These are phyloP conservation scores for Solanum corneliomulleri DNA, from an alignment of 257 asterid species.

Conservation along the genomic window DNA sequence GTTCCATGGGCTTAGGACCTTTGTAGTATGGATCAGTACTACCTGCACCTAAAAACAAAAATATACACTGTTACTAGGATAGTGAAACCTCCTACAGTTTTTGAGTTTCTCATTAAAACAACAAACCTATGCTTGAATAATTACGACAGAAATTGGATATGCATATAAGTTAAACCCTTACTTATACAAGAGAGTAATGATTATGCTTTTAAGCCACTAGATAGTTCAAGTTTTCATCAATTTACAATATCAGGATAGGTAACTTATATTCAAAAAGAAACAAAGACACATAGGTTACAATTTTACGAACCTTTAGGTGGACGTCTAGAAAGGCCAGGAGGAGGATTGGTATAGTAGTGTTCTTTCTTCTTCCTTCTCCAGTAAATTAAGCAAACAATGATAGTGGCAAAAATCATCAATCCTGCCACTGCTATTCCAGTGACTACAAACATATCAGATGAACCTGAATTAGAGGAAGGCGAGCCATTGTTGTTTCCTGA, in stretches of 20 bases:
- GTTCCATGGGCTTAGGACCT: conserved; percentile 14
- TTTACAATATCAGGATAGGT: not conserved
- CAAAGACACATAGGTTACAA: not conserved
- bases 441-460: not conserved
- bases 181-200: not conserved
- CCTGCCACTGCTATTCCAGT: conserved; percentile 18
- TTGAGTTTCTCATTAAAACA: not conserved
- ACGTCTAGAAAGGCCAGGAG: conserved; percentile 1
- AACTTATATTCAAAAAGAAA: not conserved
- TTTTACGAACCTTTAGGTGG: conserved; percentile 12
- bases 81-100: not conserved
- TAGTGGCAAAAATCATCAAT: conserved; percentile 6
- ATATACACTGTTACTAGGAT: not conserved
- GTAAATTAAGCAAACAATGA: conserved; percentile 12
- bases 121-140: not conserved
- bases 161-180: not conserved
- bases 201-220: not conserved
- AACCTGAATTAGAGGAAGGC: conserved; percentile 1
- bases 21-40: conserved; percentile 10
- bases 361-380: conserved; percentile 23
- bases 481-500: not conserved
- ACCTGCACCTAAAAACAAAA: not conserved
- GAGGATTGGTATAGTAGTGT: conserved; percentile 5
- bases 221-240: not conserved
- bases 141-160: not conserved